Base-by-base conservation (phyloP, 2,329 filamentous ascomycete genomes). In the Ceratocystiopsis minuta region DNA sequence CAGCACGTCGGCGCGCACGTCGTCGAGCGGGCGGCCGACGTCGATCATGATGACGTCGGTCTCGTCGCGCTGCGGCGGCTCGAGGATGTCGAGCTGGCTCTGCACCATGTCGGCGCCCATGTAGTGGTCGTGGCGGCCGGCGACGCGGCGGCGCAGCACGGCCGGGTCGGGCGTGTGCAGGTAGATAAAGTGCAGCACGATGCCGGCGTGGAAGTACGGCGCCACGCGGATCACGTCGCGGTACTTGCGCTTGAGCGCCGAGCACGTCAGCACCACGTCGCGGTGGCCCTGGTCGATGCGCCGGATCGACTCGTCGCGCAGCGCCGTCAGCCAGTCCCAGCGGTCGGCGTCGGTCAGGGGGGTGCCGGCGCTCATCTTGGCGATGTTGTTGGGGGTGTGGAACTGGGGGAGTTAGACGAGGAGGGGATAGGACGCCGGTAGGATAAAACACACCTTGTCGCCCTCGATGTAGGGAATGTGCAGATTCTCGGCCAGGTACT, bases 51-150 rank as follows among this genome's bases (percentile, higher is more conserved):
- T 68, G 46, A 82, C 78, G 58, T 90, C 83, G 17, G 60, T 67
- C 55, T 86, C 81, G 43, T 83, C 74, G 37, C 62, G 60, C 40
- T 67, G 67, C 0, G 90, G 90, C 47, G 80, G 75, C 62, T 98
- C 88, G n/a, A 98, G 70, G 41, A 77, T 80, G 48, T 78, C 74
- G 50, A 96, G 80, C 57, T 98, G 90, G 61, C 85, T 93, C 53
- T 81, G 78, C 10, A 98, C 87, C 88, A 98, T 96, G 53, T 75
- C 74, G 51, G 84, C 80, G 53, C 90, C 88, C 87, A 98, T 95
- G 61, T 90, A 98, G 58, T 98, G 90, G 41, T 77, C 77, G 61
- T 87, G 63, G 50, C 90, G 74, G 34, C 70, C 66, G 32, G 69
- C 67, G 10, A 96, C 87, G 10, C 90, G 75, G 51, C 78, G 64